These are phyloP conservation scores for Suhomyces emberorum DNA, from an alignment of 805 yeast genomes.

Conservation along the genomic window DNA sequence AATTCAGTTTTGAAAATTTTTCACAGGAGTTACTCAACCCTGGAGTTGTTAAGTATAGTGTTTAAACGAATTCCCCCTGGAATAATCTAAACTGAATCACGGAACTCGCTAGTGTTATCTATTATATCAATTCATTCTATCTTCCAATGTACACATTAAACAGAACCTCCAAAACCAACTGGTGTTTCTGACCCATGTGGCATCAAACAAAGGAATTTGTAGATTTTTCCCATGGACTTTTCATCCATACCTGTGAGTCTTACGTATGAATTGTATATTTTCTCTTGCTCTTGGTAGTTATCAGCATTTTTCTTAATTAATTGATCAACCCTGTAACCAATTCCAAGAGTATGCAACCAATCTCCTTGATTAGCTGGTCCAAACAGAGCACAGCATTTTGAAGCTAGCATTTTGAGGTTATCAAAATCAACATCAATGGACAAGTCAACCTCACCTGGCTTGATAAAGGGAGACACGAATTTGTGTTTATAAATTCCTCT, in stretches of 20 bases:
- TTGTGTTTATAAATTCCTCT: conserved; percentile 72
- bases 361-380: conserved; percentile 78
- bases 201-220: conserved; percentile 65
- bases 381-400: conserved; percentile 24
- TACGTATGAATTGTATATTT: conserved; percentile 53
- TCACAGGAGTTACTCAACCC: no score
- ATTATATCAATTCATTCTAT: no score
- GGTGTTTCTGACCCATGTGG: conserved; percentile 45
- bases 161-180: conserved; percentile 46
- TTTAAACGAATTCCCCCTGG: no score
- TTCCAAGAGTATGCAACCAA: conserved; percentile 73
- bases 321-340: conserved; percentile 65
- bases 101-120: no score
- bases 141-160: background rate
- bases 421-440: conserved; percentile 82
- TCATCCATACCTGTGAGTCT: conserved; percentile 62
- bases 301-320: conserved; percentile 42
- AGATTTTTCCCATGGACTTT: conserved; percentile 70
- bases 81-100: no score
- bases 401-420: conserved; percentile 40
- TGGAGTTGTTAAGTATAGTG: no score
- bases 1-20: no score
- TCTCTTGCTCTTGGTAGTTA: conserved; percentile 45
- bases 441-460: conserved; percentile 77
- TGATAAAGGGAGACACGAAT: conserved; percentile 69